These are phyloP conservation scores for Ceratonia siliqua DNA, from an alignment of 306 rosid genomes.

Conservation along the genomic window DNA sequence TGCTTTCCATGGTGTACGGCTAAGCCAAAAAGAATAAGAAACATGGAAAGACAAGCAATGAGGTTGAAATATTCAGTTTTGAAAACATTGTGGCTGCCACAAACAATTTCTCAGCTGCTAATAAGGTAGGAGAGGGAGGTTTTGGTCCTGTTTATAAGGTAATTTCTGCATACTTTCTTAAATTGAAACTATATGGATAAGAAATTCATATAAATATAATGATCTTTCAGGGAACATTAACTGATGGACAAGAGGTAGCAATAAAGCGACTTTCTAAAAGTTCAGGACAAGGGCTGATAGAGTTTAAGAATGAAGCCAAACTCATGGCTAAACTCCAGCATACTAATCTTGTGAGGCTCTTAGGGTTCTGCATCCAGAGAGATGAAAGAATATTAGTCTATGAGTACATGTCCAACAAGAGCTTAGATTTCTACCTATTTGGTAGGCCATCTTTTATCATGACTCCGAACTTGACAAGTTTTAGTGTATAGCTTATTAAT, in stretches of 20 bases:
- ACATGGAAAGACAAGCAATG: background rate
- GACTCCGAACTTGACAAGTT: background rate
- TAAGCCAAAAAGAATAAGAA: background rate
- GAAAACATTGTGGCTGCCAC: slow-evolving; percentile 31
- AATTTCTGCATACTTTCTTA: background rate
- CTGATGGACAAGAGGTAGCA: slow-evolving; percentile 24
- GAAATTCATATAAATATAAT: background rate
- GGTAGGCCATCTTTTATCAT: slow-evolving; percentile 24
- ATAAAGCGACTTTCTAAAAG: slow-evolving; percentile 33
- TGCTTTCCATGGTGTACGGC: background rate
- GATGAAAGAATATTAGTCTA: slow-evolving; percentile 38
- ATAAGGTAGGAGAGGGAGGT: slow-evolving; percentile 36
- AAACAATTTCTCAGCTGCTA: slow-evolving; percentile 29
- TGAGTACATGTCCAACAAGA: slow-evolving; percentile 39
- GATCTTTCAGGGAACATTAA: slow-evolving; percentile 35
- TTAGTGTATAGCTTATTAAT: background rate
- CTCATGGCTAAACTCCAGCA: slow-evolving; percentile 39
- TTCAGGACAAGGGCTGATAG: slow-evolving; percentile 35
- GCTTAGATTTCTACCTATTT: slow-evolving; percentile 39
- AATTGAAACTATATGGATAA: background rate
- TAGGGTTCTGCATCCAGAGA: slow-evolving; percentile 32
- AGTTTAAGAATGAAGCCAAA: slow-evolving; percentile 39
- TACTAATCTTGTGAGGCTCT: slow-evolving; percentile 36
- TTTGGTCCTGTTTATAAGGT: slow-evolving; percentile 44
- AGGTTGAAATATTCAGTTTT: slow-evolving; percentile 32